Evolutionary conservation across 1,284 basidiomycete species (phyloP), one percentile per base, ranked within the genome.

Genomic region (Pseudozyma tsukubaensis): DNA sequence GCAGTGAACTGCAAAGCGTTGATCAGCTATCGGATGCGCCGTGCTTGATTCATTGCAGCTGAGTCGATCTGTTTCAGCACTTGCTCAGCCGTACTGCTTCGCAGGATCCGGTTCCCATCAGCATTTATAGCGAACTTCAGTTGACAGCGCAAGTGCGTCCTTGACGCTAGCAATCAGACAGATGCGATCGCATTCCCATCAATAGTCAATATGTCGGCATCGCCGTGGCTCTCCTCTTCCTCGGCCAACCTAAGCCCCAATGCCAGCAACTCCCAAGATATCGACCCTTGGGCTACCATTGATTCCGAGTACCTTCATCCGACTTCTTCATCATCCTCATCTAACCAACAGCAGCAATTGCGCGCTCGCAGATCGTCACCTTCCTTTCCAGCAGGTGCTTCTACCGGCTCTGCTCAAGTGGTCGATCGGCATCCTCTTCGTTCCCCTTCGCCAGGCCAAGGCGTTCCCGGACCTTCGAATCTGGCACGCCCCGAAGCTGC

Each of bases 351-450:
- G 35, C 59, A 53, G n/a, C 63, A 63, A n/a, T 29, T 72, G 10
- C 63, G 69, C 29, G 67, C 56, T 53, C 69, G 69, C 43, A 66
- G 48, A 32, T 67, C 69, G 5, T 67, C 64, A 32, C 57, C 67
- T 2, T 47, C 52, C 0, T 56, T 59, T 13, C 18, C 47, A n/a
- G n/a, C 36, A 9, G 29, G 44, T 13, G 52, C 59, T 14, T 12
- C 52, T 3, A 50, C 43, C n/a, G 21, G 45, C 16, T 57, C 50
- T 49, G 44, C 69, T 11, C 54, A 68, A 40, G 37, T 52, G 6
- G 65, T 68, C 2, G 65, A 68, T 47, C 65, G 71, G 53, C 71
- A 73, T 59, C 71, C 71, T 11, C 39, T 73, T 18, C 71, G 71
- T 1, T 73, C 71, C 6, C 71, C 71, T 43, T 68, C 65, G 21